Conservation (phyloP, 164 flowering plant genomes). For the Brasenia schreberi region DNA sequence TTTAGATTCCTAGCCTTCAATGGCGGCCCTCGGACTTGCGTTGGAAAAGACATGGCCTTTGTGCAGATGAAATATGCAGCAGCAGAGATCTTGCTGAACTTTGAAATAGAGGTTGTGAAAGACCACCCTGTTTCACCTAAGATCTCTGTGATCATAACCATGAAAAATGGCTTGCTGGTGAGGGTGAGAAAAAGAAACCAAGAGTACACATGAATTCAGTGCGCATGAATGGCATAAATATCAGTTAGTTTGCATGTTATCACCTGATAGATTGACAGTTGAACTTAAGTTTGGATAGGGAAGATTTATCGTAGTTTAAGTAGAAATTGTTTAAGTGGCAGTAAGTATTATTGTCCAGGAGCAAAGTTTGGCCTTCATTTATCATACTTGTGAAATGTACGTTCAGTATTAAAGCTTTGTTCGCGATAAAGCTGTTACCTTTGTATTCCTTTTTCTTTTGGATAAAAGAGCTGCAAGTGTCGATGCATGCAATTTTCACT, state of each 20-base stretch:
- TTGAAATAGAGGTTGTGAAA: constrained; percentile 15
- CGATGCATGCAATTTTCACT: no score
- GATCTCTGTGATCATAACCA: constrained; percentile 11
- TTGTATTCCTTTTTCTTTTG: no score
- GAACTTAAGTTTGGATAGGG: no score
- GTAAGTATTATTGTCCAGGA: no score
- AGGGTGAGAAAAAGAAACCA: constrained; percentile 9
- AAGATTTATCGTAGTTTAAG: no score
- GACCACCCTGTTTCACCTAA: constrained; percentile 18
- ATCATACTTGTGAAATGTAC: no score
- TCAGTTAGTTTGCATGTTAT: not conserved
- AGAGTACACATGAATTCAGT: not conserved
- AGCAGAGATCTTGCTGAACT: constrained; percentile 16
- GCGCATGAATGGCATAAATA: not conserved
- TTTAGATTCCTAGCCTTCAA: constrained; percentile 24
- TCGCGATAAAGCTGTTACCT: no score
- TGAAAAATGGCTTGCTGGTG: constrained; percentile 19
- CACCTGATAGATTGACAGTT: not conserved
- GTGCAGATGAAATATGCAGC: constrained; percentile 23
- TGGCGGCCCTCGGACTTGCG: constrained; percentile 32
- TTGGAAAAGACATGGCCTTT: constrained; percentile 31
- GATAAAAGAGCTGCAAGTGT: no score
- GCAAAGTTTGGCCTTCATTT: no score
- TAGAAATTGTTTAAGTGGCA: no score
- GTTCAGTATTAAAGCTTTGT: no score